Base-by-base conservation (phyloP, 1,284 basidiomycete genomes). In the Leccinum solheimii region DNA sequence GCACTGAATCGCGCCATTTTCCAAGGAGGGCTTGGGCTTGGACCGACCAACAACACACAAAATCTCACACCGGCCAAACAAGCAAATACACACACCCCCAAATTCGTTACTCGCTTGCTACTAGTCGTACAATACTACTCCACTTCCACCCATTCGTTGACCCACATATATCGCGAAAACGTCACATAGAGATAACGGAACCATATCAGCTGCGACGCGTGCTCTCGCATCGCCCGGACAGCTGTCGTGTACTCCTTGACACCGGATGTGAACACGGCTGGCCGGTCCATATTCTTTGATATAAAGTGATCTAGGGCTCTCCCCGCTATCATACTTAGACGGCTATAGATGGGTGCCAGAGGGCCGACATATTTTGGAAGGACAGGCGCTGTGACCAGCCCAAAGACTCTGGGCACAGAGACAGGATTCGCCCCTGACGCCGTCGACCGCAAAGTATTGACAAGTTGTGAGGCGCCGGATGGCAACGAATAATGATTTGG, bases 81-180 rank as follows among this genome's bases (percentile, higher is more conserved):
- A 71, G 61, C 56, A 50, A 74, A 73, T 19, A 75, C 65, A 71
- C 16, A 8, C 13, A 4, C 27, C 0, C 34, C 34, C 34, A 34
- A 34, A 34, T 34, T 34, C 34, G 34, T 34, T 34, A 34, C 34
- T 14, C 13, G 34, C 34, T 34, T 34, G 34, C 16, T 5, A 1
- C 5, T 56, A n/a, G 5, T 30, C 16, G 48, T 32, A 32, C 30
- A 30, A 30, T 30, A 3, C 27, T 54, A 59, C 55, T 51, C 26
- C 38, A 73, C 16, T 50, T 86, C 80, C 8, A 82, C 77, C 81
- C 93, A 89, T 66, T 92, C 86, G 66, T 96, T 95, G 52, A 92
- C 86, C 94, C 94, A 97, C 90, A 97, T 91, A 71, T 97, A 95
- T 64, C 90, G 81, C 34, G 93, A 95, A 69, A 90, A 90, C n/a